Percentiles rank a stretch among this genome's conserved stretches.
These are phyloP conservation scores for Sutorius australiensis DNA, from an alignment of 768 basidiomycete genomes.

Conservation along the genomic window DNA sequence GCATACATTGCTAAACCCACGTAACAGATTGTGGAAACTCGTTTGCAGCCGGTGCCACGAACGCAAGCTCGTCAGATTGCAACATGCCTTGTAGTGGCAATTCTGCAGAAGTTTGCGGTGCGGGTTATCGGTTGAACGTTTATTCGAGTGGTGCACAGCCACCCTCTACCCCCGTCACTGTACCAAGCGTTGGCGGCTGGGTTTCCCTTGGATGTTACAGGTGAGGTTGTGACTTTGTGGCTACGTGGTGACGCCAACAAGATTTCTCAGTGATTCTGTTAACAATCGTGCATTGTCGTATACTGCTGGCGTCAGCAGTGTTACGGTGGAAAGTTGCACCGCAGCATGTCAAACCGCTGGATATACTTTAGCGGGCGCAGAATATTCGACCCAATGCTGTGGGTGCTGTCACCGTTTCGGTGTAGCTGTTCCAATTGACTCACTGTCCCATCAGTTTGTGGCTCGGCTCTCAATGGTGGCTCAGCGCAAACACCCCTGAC, in stretches of 20 bases:
- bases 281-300: slow-evolving; percentile 33
- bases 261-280: slow-evolving; percentile 32
- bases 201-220: slow-evolving; percentile 70
- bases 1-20: not conserved
- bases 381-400: slow-evolving; percentile 50
- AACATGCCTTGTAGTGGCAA: slow-evolving; percentile 61
- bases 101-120: slow-evolving; percentile 56
- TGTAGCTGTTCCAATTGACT: slow-evolving; percentile 32
- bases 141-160: slow-evolving; percentile 57
- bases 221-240: slow-evolving; percentile 33
- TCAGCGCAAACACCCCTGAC: slow-evolving; percentile 36
- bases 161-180: slow-evolving; percentile 27
- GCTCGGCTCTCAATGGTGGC: slow-evolving; percentile 10
- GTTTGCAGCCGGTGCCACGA: slow-evolving; percentile 44
- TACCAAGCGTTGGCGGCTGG: slow-evolving; percentile 60
- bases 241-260: not conserved
- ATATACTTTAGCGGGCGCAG: slow-evolving; percentile 42
- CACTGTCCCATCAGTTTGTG: slow-evolving; percentile 37
- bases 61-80: slow-evolving; percentile 50
- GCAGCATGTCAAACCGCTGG: slow-evolving; percentile 42
- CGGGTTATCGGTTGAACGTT: slow-evolving; percentile 53
- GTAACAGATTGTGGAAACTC: slow-evolving; percentile 59
- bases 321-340: slow-evolving; percentile 48
- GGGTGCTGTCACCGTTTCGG: slow-evolving; percentile 14
- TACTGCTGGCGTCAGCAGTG: slow-evolving; percentile 34